Evolutionary conservation across 2,329 filamentous ascomycete genomes (phyloP), one percentile per base, ranked within the genome.

Genomic region (Alternaria longipes): DNA sequence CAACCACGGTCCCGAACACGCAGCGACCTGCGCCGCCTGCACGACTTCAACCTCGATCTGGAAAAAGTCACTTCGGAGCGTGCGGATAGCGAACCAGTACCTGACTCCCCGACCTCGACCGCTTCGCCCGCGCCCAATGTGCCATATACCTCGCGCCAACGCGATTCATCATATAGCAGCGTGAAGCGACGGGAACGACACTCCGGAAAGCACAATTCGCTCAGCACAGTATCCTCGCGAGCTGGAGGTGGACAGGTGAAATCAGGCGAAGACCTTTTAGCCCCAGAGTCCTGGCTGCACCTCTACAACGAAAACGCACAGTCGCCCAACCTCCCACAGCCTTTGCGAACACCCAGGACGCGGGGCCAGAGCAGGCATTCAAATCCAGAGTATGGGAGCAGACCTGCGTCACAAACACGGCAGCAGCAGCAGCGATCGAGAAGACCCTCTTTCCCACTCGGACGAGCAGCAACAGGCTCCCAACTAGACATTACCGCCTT

Each of bases 401-500:
- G 34, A 30, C 49, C 51, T 16, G 53, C 51, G 49, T 59, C 63
- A 3, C 63, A 57, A n/a, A 54, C 52, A 18, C 61, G 22, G 32
- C 46, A 22, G 34, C 46, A 53, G 16, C 46, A 50, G 3, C 46
- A 51, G 18, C 65, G 59, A n/a, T 60, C 69, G 20, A 59, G 58
- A 52, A 46, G 56, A 22, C 58, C 49, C 9, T 67, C 64, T 16
- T 53, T 54, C 11, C 59, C 47, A 12, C 46, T 51, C 8, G 60
- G 53, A 28, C 52, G 41, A 52, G 58, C 38, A 28, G 24, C 52
- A 11, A 67, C 69, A 5, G 69, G 42, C 1, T 68, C 71, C 1
- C 65, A 69, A 16, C 46, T 68, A 20, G 65, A 71, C 59, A 66
- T 77, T 53, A 77, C 75, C 0, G 74, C 75, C 1, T 63, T 77